Evolutionary conservation across 1,284 basidiomycete genomes (phyloP).

Genomic region (Athelia psychrophila): DNA sequence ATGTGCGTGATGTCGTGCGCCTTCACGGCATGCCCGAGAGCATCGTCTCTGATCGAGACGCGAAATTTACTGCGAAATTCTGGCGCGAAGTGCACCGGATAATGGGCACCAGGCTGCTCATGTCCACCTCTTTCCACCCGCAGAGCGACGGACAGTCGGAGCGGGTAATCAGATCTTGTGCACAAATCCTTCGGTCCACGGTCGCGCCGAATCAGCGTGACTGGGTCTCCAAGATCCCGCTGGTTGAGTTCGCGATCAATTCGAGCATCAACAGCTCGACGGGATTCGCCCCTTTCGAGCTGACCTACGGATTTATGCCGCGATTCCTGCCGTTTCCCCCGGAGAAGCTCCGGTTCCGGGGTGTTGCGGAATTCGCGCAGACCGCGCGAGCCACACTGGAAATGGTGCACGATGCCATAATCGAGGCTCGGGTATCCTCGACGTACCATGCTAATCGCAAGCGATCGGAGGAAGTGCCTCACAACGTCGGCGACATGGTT

Average conservation of each 20-base stretch:
- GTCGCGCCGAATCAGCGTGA: constrained; percentile 30
- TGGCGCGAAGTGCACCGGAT: constrained; percentile 36
- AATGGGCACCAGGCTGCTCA: constrained; percentile 28
- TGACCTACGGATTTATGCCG: constrained; percentile 25
- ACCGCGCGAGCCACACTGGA: constrained; percentile 22
- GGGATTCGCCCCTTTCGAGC: constrained; percentile 26
- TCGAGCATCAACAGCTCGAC: constrained; percentile 19
- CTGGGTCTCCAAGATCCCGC: constrained; percentile 33
- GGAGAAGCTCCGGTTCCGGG: constrained; percentile 16
- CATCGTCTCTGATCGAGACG: constrained; percentile 40
- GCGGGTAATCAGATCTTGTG: constrained; percentile 34
- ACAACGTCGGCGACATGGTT: constrained; percentile 22
- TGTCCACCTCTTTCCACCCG: constrained; percentile 44
- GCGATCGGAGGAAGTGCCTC: constrained; percentile 12
- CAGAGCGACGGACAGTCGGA: constrained; percentile 40
- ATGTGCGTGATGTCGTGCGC: constrained; percentile 35
- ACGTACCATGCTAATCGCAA: constrained; percentile 26
- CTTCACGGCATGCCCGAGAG: constrained; percentile 35
- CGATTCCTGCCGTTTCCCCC: constrained; percentile 24
- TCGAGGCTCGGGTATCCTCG: constrained; percentile 24
- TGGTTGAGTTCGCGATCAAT: constrained; percentile 37
- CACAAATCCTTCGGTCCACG: constrained; percentile 34
- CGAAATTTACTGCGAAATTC: constrained; percentile 38
- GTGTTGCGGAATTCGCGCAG: constrained; percentile 21
- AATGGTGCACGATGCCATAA: constrained; percentile 27